Percentiles rank a stretch among this genome's conserved stretches.
Evolutionary conservation across 495 filamentous ascomycete genomes (phyloP).

Genomic region (Parathielavia appendiculata): DNA sequence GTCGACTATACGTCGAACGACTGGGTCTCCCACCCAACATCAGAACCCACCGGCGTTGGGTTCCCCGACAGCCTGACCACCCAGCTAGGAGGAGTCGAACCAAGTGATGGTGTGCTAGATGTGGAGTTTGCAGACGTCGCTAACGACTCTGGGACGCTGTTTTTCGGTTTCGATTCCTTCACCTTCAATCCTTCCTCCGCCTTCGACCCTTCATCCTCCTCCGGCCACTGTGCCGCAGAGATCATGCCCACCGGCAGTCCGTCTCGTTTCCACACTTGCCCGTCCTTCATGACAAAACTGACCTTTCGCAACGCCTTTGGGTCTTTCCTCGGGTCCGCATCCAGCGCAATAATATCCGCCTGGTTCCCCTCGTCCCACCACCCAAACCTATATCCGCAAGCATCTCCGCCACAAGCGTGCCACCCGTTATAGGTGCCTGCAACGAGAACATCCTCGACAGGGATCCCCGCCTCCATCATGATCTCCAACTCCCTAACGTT

Average conservation of each 20-base stretch:
- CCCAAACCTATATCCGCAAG: conserved; percentile 46
- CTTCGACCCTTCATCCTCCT: conserved; percentile 1
- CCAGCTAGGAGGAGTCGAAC: neutral
- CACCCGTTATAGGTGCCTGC: conserved; percentile 46
- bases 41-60: neutral
- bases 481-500: conserved; percentile 48
- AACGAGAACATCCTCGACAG: conserved; percentile 42
- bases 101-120: neutral
- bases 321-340: conserved; percentile 36
- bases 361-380: conserved; percentile 42
- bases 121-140: neutral
- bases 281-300: conserved; percentile 51
- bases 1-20: neutral
- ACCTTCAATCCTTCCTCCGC: conserved; percentile 7
- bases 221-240: conserved; percentile 18
- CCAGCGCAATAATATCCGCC: conserved; percentile 47
- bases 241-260: conserved; percentile 23
- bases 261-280: conserved; percentile 36
- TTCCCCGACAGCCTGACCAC: neutral
- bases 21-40: conserved; percentile 3
- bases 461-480: conserved; percentile 47
- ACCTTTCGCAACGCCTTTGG: conserved; percentile 40
- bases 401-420: conserved; percentile 48
- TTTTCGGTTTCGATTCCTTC: neutral
- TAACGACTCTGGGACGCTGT: neutral